Percentiles rank a stretch among this genome's conserved stretches.
Conservation (phyloP, 176 grass and related monocot genomes). For the Carex parvula region DNA sequence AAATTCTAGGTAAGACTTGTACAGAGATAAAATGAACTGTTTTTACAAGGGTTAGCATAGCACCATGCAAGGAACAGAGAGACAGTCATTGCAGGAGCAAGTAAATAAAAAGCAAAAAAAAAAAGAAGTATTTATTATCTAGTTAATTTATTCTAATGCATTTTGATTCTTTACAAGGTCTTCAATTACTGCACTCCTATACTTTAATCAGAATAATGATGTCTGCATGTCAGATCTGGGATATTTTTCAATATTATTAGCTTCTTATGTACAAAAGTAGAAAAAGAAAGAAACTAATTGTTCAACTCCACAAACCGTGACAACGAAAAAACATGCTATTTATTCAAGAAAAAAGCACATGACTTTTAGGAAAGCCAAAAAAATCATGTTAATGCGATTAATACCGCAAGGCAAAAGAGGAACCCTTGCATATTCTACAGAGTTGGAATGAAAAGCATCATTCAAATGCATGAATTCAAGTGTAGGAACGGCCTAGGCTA, state of each 20-base stretch:
- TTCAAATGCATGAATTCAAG: constrained; percentile 7
- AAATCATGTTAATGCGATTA: not conserved
- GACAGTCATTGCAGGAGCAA: not conserved
- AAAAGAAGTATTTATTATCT: not conserved
- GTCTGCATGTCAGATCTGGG: not conserved
- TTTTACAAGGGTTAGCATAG: not conserved
- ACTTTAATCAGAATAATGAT: not conserved
- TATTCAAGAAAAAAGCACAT: not conserved
- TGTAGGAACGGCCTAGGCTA: not conserved
- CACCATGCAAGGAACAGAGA: not conserved
- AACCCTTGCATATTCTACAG: not conserved
- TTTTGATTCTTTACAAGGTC: not conserved
- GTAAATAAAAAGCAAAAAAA: not conserved
- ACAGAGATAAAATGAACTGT: constrained; percentile 30
- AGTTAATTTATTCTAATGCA: not conserved
- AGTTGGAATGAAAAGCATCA: no score
- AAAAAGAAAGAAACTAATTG: not conserved
- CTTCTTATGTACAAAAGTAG: not conserved
- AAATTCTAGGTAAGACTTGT: constrained; percentile 30
- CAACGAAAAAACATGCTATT: not conserved
- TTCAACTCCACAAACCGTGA: not conserved
- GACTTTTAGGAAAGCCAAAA: not conserved
- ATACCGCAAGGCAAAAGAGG: not conserved
- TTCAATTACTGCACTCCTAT: not conserved
- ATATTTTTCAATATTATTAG: not conserved